Conservation (phyloP, 345 rosid genomes). For the Euphorbia tirucalli region DNA sequence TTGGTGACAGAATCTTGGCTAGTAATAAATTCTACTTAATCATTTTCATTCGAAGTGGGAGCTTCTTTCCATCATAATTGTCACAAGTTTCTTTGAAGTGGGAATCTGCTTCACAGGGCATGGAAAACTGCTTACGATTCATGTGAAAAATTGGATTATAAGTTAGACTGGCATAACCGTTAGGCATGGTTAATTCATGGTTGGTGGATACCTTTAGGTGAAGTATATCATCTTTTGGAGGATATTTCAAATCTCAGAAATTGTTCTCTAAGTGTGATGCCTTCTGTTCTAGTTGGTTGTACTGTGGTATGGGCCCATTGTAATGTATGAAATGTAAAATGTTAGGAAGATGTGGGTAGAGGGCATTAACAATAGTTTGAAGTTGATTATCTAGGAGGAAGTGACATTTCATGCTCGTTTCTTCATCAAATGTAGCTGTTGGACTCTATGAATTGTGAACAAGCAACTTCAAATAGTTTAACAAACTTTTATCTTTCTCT, state of each 20-base stretch:
- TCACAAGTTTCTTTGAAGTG: too few species aligned
- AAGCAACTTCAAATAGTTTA: neutral
- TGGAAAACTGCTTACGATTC: neutral
- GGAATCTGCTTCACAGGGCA: too few species aligned
- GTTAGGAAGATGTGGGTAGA: neutral
- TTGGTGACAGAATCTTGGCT: neutral
- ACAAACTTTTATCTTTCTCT: neutral
- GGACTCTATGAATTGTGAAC: neutral
- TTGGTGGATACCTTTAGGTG: neutral
- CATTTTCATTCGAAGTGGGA: neutral
- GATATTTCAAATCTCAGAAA: neutral
- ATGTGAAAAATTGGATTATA: neutral
- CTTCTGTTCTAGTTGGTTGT: neutral
- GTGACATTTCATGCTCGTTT: neutral
- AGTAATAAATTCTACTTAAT: neutral
- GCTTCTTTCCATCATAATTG: neutral
- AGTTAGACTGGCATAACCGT: neutral
- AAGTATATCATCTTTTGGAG: neutral
- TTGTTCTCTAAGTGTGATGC: neutral
- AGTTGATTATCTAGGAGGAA: slow-evolving; percentile 2
- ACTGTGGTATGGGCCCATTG: neutral
- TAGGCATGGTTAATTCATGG: neutral
- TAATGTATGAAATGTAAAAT: neutral
- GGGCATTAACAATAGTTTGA: too few species aligned
- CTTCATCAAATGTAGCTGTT: neutral